Base-by-base conservation (phyloP, 1,284 basidiomycete species). In the Malassezia psittaci region DNA sequence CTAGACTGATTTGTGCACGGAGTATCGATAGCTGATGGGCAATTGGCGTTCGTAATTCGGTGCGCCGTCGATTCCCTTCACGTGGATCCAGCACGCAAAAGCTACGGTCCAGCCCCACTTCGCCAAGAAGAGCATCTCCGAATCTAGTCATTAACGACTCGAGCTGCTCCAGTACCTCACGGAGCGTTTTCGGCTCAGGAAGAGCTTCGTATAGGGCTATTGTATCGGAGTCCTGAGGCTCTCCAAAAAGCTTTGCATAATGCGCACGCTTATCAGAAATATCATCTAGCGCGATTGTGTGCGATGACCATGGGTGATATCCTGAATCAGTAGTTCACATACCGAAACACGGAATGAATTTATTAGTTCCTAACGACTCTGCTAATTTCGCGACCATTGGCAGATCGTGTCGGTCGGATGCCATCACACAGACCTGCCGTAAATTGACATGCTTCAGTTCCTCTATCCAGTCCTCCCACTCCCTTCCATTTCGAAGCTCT, bases 41-140 rank as follows among this genome's bases (percentile, higher is more conserved):
- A n/a, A 66, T 54, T 7, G 68, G 67, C 18, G 69, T 67, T 45
- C 63, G 65, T 32, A 68, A 63, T 39, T 49, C 56, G 15, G 66
- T 64, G 8, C 69, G 48, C 24, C 54, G 62, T 12, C n/a, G 48
- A 5, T 19, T 46, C 3, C 10, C 21, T 11, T 37, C 44, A 21
- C 32, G 57, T 1, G 46, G 48, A 4, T 38, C 13, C 15, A 66
- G 70, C 5, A 72, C 57, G 2, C 67, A 54, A 40, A 72, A 72
- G 1, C 66, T 68, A 39, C 67, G 57, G 51, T 72, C 70, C 13
- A 72, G 52, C 3, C 70, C 70, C 0, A 72, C 67, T 33, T 72
- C 70, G 40, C 70, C 70, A 24, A 72, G 37, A 9, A 71, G 50
- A 10, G 70, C 68, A n/a, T 52, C 9, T 0, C 68, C 67, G 39